Evolutionary conservation across 2,329 filamentous ascomycete species (phyloP), one percentile per base, ranked within the genome.

Genomic region (Fusarium decemcellulare): DNA sequence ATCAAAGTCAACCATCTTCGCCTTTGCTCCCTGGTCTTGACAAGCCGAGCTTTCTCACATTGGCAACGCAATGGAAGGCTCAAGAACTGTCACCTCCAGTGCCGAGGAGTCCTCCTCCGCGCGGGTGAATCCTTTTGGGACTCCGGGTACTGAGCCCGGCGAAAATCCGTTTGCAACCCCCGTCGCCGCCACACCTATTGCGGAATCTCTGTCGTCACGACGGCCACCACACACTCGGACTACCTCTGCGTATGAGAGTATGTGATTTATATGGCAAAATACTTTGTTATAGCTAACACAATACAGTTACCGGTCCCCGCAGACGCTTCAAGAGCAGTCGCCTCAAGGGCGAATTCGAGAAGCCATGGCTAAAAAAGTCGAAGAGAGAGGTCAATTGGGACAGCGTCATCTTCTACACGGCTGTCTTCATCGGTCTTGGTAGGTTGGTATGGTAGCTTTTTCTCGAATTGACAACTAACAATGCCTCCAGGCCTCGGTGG

Each of bases 301-400:
- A 8, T 16, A 5, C 16, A 73, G 63, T 39, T 0, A 10, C 57
- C n/a, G 61, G 61, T 0, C 53, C 60, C 3, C 5, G 85, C 82
- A 65, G 79, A 76, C 27, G 72, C 37, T 74, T 74, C 68, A 72
- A 63, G 48, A 74, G 72, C 12, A 74, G 72, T 30, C 68, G 70
- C 8, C 70, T 74, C 7, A 59, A 61, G 6, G 72, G 72, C 40
- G 70, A 71, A 18, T 74, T 72, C 46, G 70, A 75, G 66, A 76
- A 74, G 63, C 72, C 73, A 39, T 76, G 73, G 71, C 43, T 73
- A 12, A 48, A 68, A 27, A 57, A 65, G 6, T 71, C 63, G 12
- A 73, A 75, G 63, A 70, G 48, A 46, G 44, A 63, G 12, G 53
- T 72, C 63, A 74, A 75, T 37, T 75, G 73, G 73, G 73, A 75